Base-by-base conservation (phyloP, 75 land plant species). In the Cryptomeria japonica region DNA sequence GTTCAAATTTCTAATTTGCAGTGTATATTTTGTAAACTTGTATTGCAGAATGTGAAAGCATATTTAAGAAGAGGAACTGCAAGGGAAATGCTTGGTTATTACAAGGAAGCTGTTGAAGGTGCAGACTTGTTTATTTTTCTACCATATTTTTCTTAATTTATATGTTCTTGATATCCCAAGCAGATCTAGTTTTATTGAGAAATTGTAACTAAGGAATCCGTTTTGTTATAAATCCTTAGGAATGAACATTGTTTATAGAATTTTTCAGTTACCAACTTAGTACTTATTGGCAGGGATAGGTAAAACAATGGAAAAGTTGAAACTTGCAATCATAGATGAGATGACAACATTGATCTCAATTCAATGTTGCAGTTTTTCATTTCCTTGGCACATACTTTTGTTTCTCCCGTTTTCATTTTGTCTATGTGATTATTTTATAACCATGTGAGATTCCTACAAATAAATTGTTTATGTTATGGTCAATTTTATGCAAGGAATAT, bases 41-140 rank as follows among this genome's bases (percentile, higher is more conserved):
- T 37, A 39, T 32, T 87, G 18, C 93, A 97, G 97, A 96, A 92
- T 90, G 94, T 96, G 41, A 98, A 98, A 90, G 95, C 99, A 19
- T 93, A 95, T 87, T 86, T 98, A 80, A 84, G 99, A 84, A 94
- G 99, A 90, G 99, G 96, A 72, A 98, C 99, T n/a, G 97, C 99
- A 15, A 88, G 97, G 79, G 99, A 98, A 64, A 91, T 91, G 92
- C 90, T 98, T 84, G 96, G 99, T 53, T 95, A 87, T 72, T 95
- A 92, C 85, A 93, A 93, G 87, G 99, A 96, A 28, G 95, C 99
- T 34, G 90, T 95, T 87, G 99, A 98, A 94, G 99, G 99, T 96
- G 44, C 87, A 36, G 47, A 46, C 28, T 44, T 46, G 51, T 13
- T n/a, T 82, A 28, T 82, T 28, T n/a, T 46, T 46, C 34, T 5